Evolutionary conservation across 768 basidiomycete species (phyloP).

Genomic region (Pulveroboletus ravenelii): DNA sequence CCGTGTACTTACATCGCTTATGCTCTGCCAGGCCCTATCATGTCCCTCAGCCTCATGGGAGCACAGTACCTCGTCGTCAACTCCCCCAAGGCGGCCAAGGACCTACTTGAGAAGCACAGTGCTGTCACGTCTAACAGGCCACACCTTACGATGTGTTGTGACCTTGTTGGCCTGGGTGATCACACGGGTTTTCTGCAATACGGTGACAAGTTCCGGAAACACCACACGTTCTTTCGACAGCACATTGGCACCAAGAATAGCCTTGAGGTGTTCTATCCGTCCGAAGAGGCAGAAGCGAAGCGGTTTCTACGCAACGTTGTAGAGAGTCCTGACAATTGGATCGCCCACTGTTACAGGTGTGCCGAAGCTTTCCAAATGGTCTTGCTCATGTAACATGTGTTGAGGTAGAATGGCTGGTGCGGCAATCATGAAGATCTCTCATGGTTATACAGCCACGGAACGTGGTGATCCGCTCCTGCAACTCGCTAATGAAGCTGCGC

Average conservation of each 20-base stretch:
- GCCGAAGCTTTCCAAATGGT: too few relatives aligned
- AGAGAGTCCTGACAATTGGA: not conserved
- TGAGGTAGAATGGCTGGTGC: too few relatives aligned
- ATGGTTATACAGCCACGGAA: too few relatives aligned
- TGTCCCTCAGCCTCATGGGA: constrained; percentile 30
- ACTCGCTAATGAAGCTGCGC: too few relatives aligned
- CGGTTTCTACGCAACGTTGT: constrained; percentile 3
- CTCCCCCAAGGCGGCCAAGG: constrained; percentile 32
- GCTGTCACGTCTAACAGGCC: constrained; percentile 5
- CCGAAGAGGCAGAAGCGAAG: constrained; percentile 2
- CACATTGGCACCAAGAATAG: constrained; percentile 8
- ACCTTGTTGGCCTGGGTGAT: constrained; percentile 12
- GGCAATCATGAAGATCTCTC: too few relatives aligned
- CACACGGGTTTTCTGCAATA: constrained; percentile 6
- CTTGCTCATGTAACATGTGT: too few relatives aligned
- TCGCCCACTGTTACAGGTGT: not conserved
- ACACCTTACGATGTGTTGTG: constrained; percentile 15
- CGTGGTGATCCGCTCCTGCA: too few relatives aligned
- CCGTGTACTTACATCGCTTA: not conserved
- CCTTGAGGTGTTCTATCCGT: constrained; percentile 1
- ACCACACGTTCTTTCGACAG: constrained; percentile 6
- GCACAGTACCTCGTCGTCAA: constrained; percentile 47
- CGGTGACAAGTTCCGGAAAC: constrained; percentile 1
- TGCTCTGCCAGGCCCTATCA: constrained; percentile 8
- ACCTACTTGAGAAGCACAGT: constrained; percentile 14